Evolutionary conservation across 495 filamentous ascomycete species (phyloP), one percentile per base, ranked within the genome.

Genomic region (Talaromyces ruber): DNA sequence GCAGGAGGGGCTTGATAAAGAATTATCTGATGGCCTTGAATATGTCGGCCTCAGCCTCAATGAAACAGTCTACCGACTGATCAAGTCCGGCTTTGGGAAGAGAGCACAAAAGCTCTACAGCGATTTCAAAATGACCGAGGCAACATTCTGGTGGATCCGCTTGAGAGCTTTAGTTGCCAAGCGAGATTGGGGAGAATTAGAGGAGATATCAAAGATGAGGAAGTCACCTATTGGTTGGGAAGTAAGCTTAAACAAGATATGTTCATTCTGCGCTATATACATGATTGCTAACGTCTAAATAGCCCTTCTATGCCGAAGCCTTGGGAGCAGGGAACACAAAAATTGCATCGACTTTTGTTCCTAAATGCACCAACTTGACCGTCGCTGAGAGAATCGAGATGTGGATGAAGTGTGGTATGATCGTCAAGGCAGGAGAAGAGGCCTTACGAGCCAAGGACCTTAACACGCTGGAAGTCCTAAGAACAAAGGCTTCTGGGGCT

Each of bases 201-300:
- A 98, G 73, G 92, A 97, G 64, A 82, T 90, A 64, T 84, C 82
- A 52, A 81, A 75, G 65, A 70, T 61, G 39, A 82, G 79, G 69
- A 95, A 93, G 68, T 90, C 87, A 53, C 89, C 94, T n/a, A 97
- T 98, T 69, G 94, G 93, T 47, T 98, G 95, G 95, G 92, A 94
- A 83, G 88, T 90, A 76, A 74, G 81, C 71, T 62, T 43, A 51
- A 58, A 24, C 34, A 32, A 29, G 14, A 62, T 52, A 66, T n/a
- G n/a, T 25, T 64, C 57, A 34, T 43, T 21, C 25, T 60, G 22
- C 39, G 22, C 54, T 43, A 50, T 55, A 39, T 47, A 56, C 54
- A 63, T 34, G 66, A 24, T 56, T 61, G 65, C 71, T 72, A 24
- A 70, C 66, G 66, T 45, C 63, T 9, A 60, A 45, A 68, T 65